Conservation (phyloP, 139 green algal species). For the Diplosphaera chodatii region DNA sequence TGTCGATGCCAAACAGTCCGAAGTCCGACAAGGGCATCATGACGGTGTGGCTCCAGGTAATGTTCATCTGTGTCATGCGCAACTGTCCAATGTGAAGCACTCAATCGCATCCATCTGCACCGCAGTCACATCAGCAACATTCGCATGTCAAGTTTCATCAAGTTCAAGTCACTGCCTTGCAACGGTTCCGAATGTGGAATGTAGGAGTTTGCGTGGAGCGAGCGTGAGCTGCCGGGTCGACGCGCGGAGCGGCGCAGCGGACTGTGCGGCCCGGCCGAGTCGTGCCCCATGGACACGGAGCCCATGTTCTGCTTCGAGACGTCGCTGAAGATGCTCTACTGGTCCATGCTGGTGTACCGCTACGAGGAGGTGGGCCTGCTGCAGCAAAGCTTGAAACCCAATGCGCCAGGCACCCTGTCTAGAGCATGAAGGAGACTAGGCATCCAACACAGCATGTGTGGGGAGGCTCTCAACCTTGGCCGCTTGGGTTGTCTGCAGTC, state of each 20-base stretch:
- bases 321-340: constrained; percentile 7
- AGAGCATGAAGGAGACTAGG: too few relatives aligned
- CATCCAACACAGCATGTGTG: too few relatives aligned
- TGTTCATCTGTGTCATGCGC: neutral
- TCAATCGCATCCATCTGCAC: too few relatives aligned
- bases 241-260: neutral
- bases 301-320: neutral
- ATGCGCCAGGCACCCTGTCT: too few relatives aligned
- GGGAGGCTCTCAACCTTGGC: too few relatives aligned
- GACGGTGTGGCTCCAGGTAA: neutral
- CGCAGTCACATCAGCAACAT: too few relatives aligned
- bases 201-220: neutral
- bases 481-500: neutral
- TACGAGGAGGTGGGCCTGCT: constrained; percentile 1
- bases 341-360: constrained; percentile 1
- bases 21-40: neutral
- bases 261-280: neutral
- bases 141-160: too few relatives aligned
- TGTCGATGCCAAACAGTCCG: neutral
- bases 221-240: neutral
- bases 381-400: too few relatives aligned
- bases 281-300: neutral
- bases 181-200: neutral
- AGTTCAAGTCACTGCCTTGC: too few relatives aligned
- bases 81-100: too few relatives aligned